These are phyloP conservation scores for Lactifluus echinatus DNA, from an alignment of 768 basidiomycete genomes.

Conservation along the genomic window DNA sequence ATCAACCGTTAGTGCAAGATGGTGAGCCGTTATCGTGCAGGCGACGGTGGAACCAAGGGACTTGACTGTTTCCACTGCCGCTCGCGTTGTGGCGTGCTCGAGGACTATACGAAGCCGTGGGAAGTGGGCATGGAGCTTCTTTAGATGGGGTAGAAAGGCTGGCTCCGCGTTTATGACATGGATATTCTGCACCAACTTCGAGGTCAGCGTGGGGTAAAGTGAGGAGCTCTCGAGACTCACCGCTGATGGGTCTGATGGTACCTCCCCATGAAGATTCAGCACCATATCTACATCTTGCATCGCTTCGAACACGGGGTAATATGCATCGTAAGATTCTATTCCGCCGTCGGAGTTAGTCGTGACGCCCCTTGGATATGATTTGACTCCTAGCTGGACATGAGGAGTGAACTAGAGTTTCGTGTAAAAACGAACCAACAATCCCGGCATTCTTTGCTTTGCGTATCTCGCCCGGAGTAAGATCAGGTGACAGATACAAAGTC, in stretches of 20 bases:
- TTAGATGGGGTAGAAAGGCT: constrained; percentile 80
- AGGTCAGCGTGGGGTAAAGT: not conserved
- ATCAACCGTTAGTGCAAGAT: constrained; percentile 88
- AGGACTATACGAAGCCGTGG: constrained; percentile 90
- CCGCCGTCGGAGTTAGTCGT: constrained; percentile 96
- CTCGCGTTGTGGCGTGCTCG: constrained; percentile 92
- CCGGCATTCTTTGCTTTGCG: constrained; percentile 80
- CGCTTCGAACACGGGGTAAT: constrained; percentile 86
- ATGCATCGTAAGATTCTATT: constrained; percentile 90
- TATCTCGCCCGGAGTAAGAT: constrained; percentile 86
- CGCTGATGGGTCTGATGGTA: constrained; percentile 71
- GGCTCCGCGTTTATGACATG: constrained; percentile 92
- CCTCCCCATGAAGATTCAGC: constrained; percentile 93
- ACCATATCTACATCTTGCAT: constrained; percentile 95
- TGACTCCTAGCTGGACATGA: constrained; percentile 49
- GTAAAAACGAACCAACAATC: constrained; percentile 42
- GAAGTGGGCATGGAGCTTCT: constrained; percentile 71
- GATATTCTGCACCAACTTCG: constrained; percentile 56
- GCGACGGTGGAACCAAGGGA: constrained; percentile 73
- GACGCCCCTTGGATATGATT: constrained; percentile 94
- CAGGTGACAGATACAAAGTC: constrained; percentile 91
- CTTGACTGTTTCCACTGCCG: constrained; percentile 82
- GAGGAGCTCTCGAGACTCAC: constrained; percentile 31
- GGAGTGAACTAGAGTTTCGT: not conserved
- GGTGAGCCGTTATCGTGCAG: constrained; percentile 96